These are phyloP conservation scores for Immersiella caudata DNA, from an alignment of 495 filamentous ascomycete genomes.

Conservation along the genomic window DNA sequence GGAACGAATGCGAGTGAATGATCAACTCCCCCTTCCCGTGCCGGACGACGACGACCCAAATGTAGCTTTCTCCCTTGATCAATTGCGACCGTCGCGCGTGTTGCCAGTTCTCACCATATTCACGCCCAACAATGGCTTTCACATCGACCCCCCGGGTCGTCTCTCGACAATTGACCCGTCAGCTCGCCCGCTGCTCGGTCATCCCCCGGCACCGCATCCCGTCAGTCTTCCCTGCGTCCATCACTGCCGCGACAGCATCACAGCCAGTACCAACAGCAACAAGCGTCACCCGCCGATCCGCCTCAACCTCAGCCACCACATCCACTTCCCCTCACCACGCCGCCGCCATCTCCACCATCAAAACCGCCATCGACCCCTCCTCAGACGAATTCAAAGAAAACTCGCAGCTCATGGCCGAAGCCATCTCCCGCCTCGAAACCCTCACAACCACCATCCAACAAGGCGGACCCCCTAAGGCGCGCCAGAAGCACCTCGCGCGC, in stretches of 20 bases:
- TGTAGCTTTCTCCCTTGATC: neutral
- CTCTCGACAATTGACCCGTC: slow-evolving; percentile 47
- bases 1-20: slow-evolving; percentile 11
- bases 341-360: slow-evolving; percentile 74
- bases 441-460: slow-evolving; percentile 71
- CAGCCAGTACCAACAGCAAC: slow-evolving; percentile 7
- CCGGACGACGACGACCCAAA: neutral
- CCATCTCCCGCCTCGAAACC: slow-evolving; percentile 63
- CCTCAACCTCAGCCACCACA: slow-evolving; percentile 54
- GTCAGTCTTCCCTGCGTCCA: neutral
- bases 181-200: slow-evolving; percentile 28
- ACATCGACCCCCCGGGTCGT: slow-evolving; percentile 41
- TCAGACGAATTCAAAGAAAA: slow-evolving; percentile 84
- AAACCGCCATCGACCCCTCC: slow-evolving; percentile 72
- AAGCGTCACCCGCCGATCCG: slow-evolving; percentile 30
- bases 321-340: slow-evolving; percentile 72
- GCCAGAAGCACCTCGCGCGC: slow-evolving; percentile 83
- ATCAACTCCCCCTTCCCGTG: neutral
- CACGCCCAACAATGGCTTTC: slow-evolving; percentile 38
- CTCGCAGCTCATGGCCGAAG: slow-evolving; percentile 71
- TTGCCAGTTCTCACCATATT: slow-evolving; percentile 3
- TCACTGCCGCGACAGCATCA: slow-evolving; percentile 18
- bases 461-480: slow-evolving; percentile 81
- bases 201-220: slow-evolving; percentile 3
- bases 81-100: neutral